A percentile compares a stretch with the other conserved stretches of the same genome.
These are phyloP conservation scores for Aspergillus nanangensis DNA, from an alignment of 495 filamentous ascomycete genomes.

Conservation along the genomic window DNA sequence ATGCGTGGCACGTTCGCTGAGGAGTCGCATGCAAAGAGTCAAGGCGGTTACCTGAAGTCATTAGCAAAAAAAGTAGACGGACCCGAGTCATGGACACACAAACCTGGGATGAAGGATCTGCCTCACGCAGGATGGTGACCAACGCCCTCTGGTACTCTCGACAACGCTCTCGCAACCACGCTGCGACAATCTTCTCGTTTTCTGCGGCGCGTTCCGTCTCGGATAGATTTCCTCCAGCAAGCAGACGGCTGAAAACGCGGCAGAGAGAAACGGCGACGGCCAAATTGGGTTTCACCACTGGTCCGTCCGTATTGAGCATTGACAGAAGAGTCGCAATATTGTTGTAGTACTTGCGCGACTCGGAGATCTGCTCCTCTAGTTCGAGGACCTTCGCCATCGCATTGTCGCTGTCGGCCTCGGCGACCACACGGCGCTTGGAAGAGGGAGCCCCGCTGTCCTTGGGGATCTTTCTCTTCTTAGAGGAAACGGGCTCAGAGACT, in stretches of 20 bases:
- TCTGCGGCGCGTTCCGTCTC: constrained; percentile 59
- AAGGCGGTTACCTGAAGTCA: constrained; percentile 53
- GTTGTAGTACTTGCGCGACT: constrained; percentile 88
- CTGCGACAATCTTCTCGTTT: constrained; percentile 66
- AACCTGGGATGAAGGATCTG: constrained; percentile 43
- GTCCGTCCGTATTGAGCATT: constrained; percentile 47
- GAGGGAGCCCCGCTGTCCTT: constrained; percentile 32
- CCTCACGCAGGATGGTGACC: constrained; percentile 48
- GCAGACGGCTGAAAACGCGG: constrained; percentile 80
- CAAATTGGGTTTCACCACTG: constrained; percentile 40
- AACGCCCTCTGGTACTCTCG: constrained; percentile 61
- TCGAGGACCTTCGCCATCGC: constrained; percentile 55
- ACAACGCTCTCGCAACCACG: constrained; percentile 75
- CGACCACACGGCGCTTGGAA: constrained; percentile 43
- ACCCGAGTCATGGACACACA: constrained; percentile 1
- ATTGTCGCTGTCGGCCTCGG: constrained; percentile 41
- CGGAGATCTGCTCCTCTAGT: constrained; percentile 72
- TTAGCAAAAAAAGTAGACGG: constrained; percentile 15
- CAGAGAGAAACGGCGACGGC: constrained; percentile 77
- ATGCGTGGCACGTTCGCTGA: constrained; percentile 70
- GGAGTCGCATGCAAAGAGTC: constrained; percentile 73
- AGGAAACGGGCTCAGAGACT: constrained; percentile 18
- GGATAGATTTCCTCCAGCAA: constrained; percentile 67
- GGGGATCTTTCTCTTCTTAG: constrained; percentile 40
- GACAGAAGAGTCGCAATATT: constrained; percentile 74